Evolutionary conservation across 805 yeast genomes (phyloP), one percentile per base, ranked within the genome.

Genomic region (Wickerhamomyces alni): DNA sequence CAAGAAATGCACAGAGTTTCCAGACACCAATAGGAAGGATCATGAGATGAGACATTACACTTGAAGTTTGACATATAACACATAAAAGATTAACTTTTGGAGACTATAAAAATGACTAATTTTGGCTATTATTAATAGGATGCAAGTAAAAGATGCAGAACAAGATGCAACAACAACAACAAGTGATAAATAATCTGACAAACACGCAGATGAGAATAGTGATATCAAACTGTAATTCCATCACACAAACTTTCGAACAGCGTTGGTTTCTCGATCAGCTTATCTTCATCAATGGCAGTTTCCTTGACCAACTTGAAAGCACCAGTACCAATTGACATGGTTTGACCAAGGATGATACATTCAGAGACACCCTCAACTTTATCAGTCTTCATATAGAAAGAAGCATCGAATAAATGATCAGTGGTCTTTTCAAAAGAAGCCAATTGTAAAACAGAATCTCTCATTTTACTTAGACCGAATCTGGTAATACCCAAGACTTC

Each of bases 351-450:
- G 53, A 93, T 94, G 53, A 93, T 93, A 68, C 98, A 86, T 63
- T 93, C 99, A 19, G 95, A 84, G 15, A 93, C 99, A 66, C 99
- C 99, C 63, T 93, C 98, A 41, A 93, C 86, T 51, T 80, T 75
- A 63, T 93, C 99, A 17, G 81, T 82, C 73, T 93, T 93, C 96
- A 89, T 91, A 65, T 82, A 93, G 72, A 91, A 93, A 0, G 98
- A 89, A 2, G 99, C 99, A 62, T 93, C 99, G 55, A 93, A 93
- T 61, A 93, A 72, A 65, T 93, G 99, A 61, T 93, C 99, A 0
- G 99, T 91, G 5, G 99, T 93, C 69, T 93, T 93, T 61, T 93
- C 99, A 60, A 93, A 93, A 13, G 96, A 86, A 1, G 99, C 99
- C 58, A 93, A 71, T 63, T 93, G 99, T 58, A 93, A 70, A 21